Evolutionary conservation across 2,329 filamentous ascomycete genomes (phyloP).

Genomic region (Sarocladium strictum): DNA sequence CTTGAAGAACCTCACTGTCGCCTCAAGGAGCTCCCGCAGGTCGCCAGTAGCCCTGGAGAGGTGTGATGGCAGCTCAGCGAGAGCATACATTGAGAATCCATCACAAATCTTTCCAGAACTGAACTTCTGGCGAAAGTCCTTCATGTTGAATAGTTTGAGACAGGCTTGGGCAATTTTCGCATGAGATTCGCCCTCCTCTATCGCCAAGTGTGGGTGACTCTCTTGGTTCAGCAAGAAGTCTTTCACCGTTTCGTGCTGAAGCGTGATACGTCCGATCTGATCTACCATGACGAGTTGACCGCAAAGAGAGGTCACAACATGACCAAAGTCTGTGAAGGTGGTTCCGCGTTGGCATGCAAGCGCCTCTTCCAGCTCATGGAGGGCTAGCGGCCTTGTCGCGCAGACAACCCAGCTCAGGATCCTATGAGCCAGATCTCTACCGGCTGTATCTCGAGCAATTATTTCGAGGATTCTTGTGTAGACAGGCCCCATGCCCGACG

Average conservation of each 20-base stretch:
- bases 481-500: conserved; percentile 26
- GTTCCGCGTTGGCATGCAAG: conserved; percentile 27
- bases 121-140: background rate
- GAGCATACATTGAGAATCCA: background rate
- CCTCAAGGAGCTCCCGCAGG: background rate
- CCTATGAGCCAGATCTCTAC: conserved; percentile 25
- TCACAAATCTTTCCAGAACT: background rate
- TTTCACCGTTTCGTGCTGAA: conserved; percentile 33
- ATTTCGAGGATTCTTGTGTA: conserved; percentile 25
- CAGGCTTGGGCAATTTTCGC: background rate
- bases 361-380: conserved; percentile 26
- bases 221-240: conserved; percentile 17
- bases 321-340: conserved; percentile 20
- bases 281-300: conserved; percentile 32
- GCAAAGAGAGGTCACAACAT: conserved; percentile 23
- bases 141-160: background rate
- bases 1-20: background rate
- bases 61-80: background rate
- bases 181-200: background rate
- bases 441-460: conserved; percentile 22
- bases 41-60: background rate
- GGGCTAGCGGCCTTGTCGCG: conserved; percentile 25
- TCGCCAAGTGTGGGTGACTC: background rate
- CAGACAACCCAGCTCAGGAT: conserved; percentile 31
- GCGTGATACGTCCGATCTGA: conserved; percentile 22